Conservation (phyloP, 345 rosid species). For the Theobroma cacao region DNA sequence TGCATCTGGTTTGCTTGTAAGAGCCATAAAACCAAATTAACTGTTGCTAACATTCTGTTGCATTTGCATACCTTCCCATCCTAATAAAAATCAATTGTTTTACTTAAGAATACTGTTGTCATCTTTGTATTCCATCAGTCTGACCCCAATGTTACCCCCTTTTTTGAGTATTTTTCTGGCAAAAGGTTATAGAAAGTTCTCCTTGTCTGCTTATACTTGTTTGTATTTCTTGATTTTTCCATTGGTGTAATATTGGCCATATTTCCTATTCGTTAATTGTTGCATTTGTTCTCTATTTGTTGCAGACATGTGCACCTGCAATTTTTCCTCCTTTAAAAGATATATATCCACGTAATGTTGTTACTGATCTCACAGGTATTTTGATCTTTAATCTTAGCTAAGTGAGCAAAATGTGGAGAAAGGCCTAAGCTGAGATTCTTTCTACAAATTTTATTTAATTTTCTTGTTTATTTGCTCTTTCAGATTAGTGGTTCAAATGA, state of each 20-base stretch:
- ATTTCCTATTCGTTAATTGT: neutral
- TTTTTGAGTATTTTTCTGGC: neutral
- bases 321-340: slow-evolving; percentile 78
- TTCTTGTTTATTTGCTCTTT: neutral
- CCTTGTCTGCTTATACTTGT: neutral
- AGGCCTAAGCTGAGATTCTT: neutral
- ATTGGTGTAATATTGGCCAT: neutral
- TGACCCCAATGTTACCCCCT: neutral
- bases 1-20: neutral
- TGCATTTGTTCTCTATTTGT: slow-evolving; percentile 6
- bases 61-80: neutral
- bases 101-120: neutral
- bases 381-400: slow-evolving; percentile 1
- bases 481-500: neutral
- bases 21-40: neutral
- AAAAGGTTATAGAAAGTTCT: neutral
- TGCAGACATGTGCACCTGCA: slow-evolving; percentile 86
- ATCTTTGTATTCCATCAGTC: neutral
- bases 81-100: neutral
- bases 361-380: slow-evolving; percentile 72
- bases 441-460: neutral
- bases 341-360: slow-evolving; percentile 67
- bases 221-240: neutral
- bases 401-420: neutral
- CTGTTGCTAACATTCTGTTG: neutral